These are phyloP conservation scores for Xylona heveae DNA, from an alignment of 495 filamentous ascomycete species.

Conservation along the genomic window DNA sequence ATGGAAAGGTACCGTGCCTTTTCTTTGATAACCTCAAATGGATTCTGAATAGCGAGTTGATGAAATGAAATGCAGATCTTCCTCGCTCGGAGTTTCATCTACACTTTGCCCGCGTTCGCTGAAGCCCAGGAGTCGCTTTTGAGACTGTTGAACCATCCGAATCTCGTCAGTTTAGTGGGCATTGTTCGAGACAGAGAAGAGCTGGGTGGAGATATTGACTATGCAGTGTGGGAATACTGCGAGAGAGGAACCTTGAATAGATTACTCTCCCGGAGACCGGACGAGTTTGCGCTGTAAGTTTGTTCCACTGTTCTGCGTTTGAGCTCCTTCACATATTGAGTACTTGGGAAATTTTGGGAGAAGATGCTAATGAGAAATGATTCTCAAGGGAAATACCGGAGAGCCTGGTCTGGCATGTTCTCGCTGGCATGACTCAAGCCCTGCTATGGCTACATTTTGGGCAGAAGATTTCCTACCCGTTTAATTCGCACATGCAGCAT, in stretches of 20 bases:
- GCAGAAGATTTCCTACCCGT: background rate
- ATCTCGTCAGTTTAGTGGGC: conserved; percentile 2
- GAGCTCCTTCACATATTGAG: too few relatives aligned
- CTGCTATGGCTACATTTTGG: conserved; percentile 2
- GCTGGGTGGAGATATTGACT: conserved; percentile 1
- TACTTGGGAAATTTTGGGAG: too few relatives aligned
- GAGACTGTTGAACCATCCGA: conserved; percentile 2
- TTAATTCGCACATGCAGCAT: background rate
- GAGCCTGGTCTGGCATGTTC: conserved; percentile 4
- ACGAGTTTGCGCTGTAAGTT: background rate
- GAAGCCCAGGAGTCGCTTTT: conserved; percentile 1
- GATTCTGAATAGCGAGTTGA: background rate
- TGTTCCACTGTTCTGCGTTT: too few relatives aligned
- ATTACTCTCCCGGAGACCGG: background rate
- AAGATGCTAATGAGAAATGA: background rate
- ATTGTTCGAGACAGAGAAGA: conserved; percentile 1
- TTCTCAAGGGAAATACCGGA: conserved; percentile 1
- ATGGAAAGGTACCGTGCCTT: conserved; percentile 3
- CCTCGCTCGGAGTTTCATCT: conserved; percentile 1
- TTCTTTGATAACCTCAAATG: background rate
- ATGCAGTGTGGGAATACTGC: conserved; percentile 4
- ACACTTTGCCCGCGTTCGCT: background rate
- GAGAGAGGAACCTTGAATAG: background rate
- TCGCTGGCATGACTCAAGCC: conserved; percentile 3
- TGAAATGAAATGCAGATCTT: conserved; percentile 3